Evolutionary conservation across 805 yeast species (phyloP), one percentile per base, ranked within the genome.

Genomic region (Naumovozyma castellii): DNA sequence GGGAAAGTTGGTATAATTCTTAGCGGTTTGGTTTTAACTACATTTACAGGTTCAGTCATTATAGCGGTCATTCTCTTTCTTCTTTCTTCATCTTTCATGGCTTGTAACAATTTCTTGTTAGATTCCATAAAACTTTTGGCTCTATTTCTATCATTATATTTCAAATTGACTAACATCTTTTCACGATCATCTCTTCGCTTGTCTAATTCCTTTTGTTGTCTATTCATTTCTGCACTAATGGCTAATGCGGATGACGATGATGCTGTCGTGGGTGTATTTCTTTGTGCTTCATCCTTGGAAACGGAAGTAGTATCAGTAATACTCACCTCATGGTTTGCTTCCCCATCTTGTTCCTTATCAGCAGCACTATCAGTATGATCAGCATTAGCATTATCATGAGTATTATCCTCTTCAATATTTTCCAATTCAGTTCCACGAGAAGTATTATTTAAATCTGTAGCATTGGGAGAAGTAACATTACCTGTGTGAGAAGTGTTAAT

Each of bases 391-490:
- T 34, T 37, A 13, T 42, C 34, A 18, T 34, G 39, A 28, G 38
- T 65, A 69, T 58, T 71, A 71, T 45, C 69, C 63, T 48, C 76
- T 58, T 52, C 76, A 69, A 62, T 78, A 67, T 35, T 71, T 70
- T 39, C 79, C 74, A 27, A 76, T 76, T 50, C 77, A 65, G 47
- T 76, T 73, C 54, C 71, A 74, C 57, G 76, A 67, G 13, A 74
- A 62, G 1, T 73, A 0, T 80, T 76, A 41, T 77, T 77, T 4
- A 72, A 30, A 28, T 70, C 76, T 47, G 80, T 84, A 0, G 80
- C 72, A 48, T 80, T 87, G n/a, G n/a, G n/a, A n/a, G n/a, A n/a
- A n/a, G n/a, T n/a, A n/a, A n/a, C n/a, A n/a, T n/a, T n/a, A n/a
- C n/a, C n/a, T n/a, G n/a, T n/a, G n/a, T n/a, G n/a, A 10, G 27